Evolutionary conservation across 2,329 filamentous ascomycete species (phyloP).

Genomic region (Pseudocercospora fuligena): DNA sequence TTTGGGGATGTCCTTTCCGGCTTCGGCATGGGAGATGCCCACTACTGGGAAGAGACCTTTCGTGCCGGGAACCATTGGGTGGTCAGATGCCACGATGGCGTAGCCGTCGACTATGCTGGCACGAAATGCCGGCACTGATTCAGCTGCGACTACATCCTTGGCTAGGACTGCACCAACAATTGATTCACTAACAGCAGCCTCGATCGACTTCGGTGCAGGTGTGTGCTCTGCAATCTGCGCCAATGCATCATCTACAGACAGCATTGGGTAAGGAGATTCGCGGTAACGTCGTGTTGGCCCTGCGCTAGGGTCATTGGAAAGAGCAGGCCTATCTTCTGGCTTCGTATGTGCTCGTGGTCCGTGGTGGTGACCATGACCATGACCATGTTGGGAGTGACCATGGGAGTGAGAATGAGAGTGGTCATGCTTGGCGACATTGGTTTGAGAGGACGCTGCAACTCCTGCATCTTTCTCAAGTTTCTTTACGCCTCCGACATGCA

Average conservation of each 20-base stretch:
- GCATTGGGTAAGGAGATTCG: constrained; percentile 89
- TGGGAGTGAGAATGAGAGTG: constrained; percentile 44
- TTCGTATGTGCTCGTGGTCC: constrained; percentile 71
- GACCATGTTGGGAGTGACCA: constrained; percentile 52
- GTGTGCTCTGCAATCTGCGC: constrained; percentile 73
- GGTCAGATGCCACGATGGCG: constrained; percentile 68
- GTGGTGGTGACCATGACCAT: constrained; percentile 60
- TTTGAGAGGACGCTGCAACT: constrained; percentile 30
- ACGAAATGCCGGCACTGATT: constrained; percentile 88
- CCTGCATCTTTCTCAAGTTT: constrained; percentile 85
- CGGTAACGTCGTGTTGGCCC: constrained; percentile 73
- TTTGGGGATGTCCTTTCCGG: constrained; percentile 67
- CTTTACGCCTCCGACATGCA: constrained; percentile 81
- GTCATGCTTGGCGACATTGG: constrained; percentile 34
- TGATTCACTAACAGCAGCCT: constrained; percentile 63
- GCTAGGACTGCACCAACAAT: constrained; percentile 81
- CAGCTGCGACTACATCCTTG: constrained; percentile 76
- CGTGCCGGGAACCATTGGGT: constrained; percentile 57
- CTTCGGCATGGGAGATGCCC: constrained; percentile 82
- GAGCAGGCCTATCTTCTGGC: constrained; percentile 58
- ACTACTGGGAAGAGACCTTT: constrained; percentile 86
- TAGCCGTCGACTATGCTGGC: constrained; percentile 98
- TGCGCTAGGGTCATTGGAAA: constrained; percentile 64
- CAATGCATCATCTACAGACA: constrained; percentile 82
- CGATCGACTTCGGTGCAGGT: constrained; percentile 64